A percentile compares a stretch with the other conserved stretches of the same genome.
These are phyloP conservation scores for Solanum phureja DNA, from an alignment of 257 asterid genomes.

Conservation along the genomic window DNA sequence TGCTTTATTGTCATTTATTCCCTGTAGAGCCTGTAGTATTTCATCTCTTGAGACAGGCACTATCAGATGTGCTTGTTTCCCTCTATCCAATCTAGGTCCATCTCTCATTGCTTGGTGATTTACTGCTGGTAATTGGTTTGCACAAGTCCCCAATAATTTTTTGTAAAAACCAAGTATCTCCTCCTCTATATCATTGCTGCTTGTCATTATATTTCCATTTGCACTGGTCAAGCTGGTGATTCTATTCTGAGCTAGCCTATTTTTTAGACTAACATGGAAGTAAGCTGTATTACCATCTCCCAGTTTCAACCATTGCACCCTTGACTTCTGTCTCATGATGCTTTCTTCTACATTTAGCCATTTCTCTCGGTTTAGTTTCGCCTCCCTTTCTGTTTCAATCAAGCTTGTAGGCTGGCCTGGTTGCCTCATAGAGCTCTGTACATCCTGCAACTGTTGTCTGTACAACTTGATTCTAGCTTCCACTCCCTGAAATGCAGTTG, in stretches of 20 bases:
- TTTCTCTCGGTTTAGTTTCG: neutral
- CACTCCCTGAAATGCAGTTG: neutral
- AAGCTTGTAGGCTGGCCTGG: neutral
- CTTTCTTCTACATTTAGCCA: neutral
- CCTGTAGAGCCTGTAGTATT: too few species aligned
- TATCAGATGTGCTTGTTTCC: too few species aligned
- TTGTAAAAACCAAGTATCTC: neutral
- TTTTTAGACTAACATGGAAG: neutral
- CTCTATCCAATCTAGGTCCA: too few species aligned
- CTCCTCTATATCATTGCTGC: neutral
- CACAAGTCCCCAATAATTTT: neutral
- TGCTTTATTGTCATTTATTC: too few species aligned
- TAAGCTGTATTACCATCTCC: neutral
- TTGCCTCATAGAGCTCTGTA: neutral
- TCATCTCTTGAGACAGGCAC: too few species aligned
- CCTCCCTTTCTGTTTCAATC: too few species aligned
- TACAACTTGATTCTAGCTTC: neutral
- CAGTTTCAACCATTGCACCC: neutral
- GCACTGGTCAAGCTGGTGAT: neutral
- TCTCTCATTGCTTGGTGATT: too few species aligned
- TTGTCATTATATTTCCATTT: neutral
- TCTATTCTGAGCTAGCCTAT: neutral
- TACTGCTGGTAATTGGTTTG: too few species aligned
- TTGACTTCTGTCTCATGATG: neutral
- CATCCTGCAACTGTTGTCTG: neutral